Percentiles rank a stretch among this genome's conserved stretches.
phyloP scores from a whole-genome alignment of 2,329 filamentous ascomycete species.

The Aspergillus uvarum region DNA sequence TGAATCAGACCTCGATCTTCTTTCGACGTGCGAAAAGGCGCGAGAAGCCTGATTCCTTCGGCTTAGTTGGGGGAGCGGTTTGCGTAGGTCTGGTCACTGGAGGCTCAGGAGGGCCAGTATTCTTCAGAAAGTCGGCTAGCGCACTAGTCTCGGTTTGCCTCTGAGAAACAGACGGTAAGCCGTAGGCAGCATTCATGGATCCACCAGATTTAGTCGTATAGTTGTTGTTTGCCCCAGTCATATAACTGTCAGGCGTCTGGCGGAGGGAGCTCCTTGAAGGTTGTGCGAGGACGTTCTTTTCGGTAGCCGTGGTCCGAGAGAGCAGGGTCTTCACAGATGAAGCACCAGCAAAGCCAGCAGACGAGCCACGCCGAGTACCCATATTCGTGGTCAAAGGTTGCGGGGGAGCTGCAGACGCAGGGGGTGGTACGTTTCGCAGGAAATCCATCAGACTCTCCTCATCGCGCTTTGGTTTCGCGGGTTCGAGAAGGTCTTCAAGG shows the following conservation, averaged over 20 bases:
- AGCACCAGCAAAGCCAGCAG: constrained; percentile 17
- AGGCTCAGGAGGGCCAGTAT: constrained; percentile 62
- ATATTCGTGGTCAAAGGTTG: constrained; percentile 31
- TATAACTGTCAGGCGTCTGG: constrained; percentile 33
- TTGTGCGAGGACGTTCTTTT: constrained; percentile 31
- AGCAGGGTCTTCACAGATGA: constrained; percentile 38
- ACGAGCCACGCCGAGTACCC: constrained; percentile 18
- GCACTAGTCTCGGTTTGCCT: constrained; percentile 58
- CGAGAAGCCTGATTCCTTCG: constrained; percentile 24
- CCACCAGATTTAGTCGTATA: constrained; percentile 40
- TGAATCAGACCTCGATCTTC: constrained; percentile 28
- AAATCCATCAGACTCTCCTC: constrained; percentile 52
- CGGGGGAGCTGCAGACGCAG: constrained; percentile 32
- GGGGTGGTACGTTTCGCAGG: constrained; percentile 47
- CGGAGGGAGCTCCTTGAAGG: constrained; percentile 36
- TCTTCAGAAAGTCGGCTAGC: constrained; percentile 69
- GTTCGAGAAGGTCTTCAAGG: constrained; percentile 56
- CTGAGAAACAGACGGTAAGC: constrained; percentile 25
- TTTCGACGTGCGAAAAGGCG: constrained; percentile 37
- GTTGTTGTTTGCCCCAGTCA: constrained; percentile 29
- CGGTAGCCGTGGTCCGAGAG: constrained; percentile 31
- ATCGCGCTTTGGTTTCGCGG: constrained; percentile 36
- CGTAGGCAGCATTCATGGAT: constrained; percentile 10
- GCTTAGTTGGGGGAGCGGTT: constrained; percentile 19
- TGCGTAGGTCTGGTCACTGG: constrained; percentile 9